Percentiles rank a stretch among this genome's conserved stretches.
phyloP scores from a whole-genome alignment of 371 early-diverging fungal species.

The Fennellomyces sp. region DNA sequence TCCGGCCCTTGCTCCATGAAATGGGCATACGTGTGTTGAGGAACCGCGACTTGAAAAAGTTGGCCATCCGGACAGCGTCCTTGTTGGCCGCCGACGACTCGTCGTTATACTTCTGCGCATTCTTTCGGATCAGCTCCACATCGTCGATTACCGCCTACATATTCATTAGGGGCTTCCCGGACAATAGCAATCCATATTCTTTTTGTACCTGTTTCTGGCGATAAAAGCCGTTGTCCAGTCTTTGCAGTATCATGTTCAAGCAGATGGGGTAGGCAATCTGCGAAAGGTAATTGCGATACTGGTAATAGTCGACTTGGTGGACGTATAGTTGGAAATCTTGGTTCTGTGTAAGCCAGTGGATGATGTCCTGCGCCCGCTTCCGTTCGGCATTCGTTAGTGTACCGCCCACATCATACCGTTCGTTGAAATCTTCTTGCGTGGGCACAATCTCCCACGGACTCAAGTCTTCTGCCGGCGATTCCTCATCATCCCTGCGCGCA shows the following conservation, averaged over 20 bases:
- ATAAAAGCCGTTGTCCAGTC: constrained; percentile 64
- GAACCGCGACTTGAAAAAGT: constrained; percentile 54
- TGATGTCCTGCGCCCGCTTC: constrained; percentile 35
- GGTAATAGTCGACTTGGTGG: constrained; percentile 66
- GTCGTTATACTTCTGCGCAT: constrained; percentile 71
- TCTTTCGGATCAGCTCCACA: constrained; percentile 65
- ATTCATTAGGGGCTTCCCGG: too few species aligned
- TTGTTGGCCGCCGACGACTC: constrained; percentile 60
- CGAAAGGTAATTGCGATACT: constrained; percentile 66
- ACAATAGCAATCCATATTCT: too few species aligned
- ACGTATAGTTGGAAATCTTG: constrained; percentile 66
- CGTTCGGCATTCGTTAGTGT: constrained; percentile 16
- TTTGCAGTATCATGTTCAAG: constrained; percentile 57
- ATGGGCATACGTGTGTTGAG: constrained; percentile 52
- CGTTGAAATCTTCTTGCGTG: constrained; percentile 35
- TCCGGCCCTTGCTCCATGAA: constrained; percentile 29
- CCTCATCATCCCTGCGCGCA: constrained; percentile 48
- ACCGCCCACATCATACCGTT: constrained; percentile 31
- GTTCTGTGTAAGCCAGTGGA: constrained; percentile 35
- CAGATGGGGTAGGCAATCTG: constrained; percentile 76
- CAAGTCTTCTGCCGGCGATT: constrained; percentile 31
- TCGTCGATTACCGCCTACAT: constrained; percentile 66
- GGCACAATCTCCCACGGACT: constrained; percentile 63
- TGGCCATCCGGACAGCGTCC: constrained; percentile 60
- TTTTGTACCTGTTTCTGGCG: constrained; percentile 62